These are phyloP conservation scores for Trametopsis cervina DNA, from an alignment of 768 basidiomycete species.

Conservation along the genomic window DNA sequence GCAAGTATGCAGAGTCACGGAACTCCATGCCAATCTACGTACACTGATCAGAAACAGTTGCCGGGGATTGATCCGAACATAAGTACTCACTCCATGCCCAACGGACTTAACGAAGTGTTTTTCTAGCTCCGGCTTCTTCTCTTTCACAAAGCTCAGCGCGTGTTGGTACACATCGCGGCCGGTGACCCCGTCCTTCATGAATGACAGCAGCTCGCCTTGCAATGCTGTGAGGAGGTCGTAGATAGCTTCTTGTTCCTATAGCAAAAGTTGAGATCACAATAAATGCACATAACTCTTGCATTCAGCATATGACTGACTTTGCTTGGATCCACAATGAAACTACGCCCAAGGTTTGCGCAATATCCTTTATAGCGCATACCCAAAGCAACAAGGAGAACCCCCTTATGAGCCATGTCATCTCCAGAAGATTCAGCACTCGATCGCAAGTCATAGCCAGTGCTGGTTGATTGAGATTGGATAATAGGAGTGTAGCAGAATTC, in stretches of 20 bases:
- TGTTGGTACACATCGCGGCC: slow-evolving; percentile 80
- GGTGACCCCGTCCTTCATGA: slow-evolving; percentile 73
- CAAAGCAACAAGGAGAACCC: slow-evolving; percentile 81
- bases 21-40: slow-evolving; percentile 91
- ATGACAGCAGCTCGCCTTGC: slow-evolving; percentile 66
- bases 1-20: slow-evolving; percentile 78
- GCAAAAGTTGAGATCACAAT: neutral
- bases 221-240: slow-evolving; percentile 74
- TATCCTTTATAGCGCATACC: slow-evolving; percentile 93
- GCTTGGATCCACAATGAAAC: slow-evolving; percentile 92
- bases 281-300: slow-evolving; percentile 1
- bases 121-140: slow-evolving; percentile 77
- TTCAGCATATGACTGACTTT: slow-evolving; percentile 42
- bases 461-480: slow-evolving; percentile 86
- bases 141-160: slow-evolving; percentile 60
- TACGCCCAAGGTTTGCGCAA: slow-evolving; percentile 87
- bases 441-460: slow-evolving; percentile 80
- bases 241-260: slow-evolving; percentile 85
- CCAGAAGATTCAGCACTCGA: slow-evolving; percentile 81
- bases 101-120: slow-evolving; percentile 82
- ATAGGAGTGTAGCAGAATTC: slow-evolving; percentile 96
- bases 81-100: slow-evolving; percentile 74
- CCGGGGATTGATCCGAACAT: neutral
- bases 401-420: slow-evolving; percentile 79
- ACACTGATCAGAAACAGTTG: neutral